Evolutionary conservation across 2,329 filamentous ascomycete species (phyloP).

Genomic region (Parascedosporium putredinis): DNA sequence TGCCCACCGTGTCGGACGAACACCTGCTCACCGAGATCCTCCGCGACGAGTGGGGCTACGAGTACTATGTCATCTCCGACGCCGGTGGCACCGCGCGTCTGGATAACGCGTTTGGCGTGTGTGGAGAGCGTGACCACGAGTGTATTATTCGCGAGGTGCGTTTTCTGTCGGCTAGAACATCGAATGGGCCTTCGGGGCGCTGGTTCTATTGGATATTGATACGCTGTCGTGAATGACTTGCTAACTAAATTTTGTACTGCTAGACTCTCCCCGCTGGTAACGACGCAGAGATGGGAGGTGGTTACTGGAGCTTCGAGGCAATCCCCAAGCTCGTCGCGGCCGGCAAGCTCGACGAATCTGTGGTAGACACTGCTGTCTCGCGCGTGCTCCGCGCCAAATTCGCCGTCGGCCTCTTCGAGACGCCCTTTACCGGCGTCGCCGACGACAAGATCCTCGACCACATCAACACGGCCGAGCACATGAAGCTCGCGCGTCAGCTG

Average conservation of each 20-base stretch:
- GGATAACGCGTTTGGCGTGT: constrained; percentile 54
- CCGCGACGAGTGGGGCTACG: constrained; percentile 61
- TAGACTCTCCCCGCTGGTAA: constrained; percentile 56
- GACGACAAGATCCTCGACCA: constrained; percentile 42
- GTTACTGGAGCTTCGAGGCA: constrained; percentile 57
- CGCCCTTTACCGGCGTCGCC: constrained; percentile 51
- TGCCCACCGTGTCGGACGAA: constrained; percentile 55
- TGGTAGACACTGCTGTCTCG: constrained; percentile 57
- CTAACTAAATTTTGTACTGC: constrained; percentile 4
- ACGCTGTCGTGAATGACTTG: no score
- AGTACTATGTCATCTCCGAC: constrained; percentile 55
- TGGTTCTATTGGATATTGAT: no score
- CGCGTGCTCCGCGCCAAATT: constrained; percentile 60
- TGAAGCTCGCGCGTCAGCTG: constrained; percentile 49
- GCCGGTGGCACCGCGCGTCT: constrained; percentile 62
- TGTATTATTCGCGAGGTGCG: constrained; percentile 51
- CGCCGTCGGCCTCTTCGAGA: constrained; percentile 59
- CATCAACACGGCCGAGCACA: constrained; percentile 50
- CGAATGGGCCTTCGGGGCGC: no score
- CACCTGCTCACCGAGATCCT: constrained; percentile 59
- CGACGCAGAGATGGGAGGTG: constrained; percentile 69
- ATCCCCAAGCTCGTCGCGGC: constrained; percentile 55
- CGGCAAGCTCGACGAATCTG: constrained; percentile 45
- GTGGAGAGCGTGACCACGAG: constrained; percentile 48
- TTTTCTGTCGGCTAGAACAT: no score